Base-by-base conservation (phyloP, 2,329 filamentous ascomycete species). In the Ciborinia camelliae region DNA sequence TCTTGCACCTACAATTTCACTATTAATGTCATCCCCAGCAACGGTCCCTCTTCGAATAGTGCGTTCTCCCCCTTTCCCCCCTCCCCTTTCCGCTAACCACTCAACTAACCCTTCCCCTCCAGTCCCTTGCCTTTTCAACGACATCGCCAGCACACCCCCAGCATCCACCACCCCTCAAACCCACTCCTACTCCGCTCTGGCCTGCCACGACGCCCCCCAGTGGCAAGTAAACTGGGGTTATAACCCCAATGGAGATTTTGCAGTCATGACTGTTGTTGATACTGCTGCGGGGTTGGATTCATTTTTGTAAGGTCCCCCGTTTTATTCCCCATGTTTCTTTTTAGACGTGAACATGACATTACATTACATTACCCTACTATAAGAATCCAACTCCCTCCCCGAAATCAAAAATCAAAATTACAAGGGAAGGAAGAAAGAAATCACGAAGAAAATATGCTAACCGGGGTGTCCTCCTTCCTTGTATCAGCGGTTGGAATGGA, bases 161-260 rank as follows among this genome's bases (percentile, higher is more conserved):
- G 7, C 37, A 32, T 35, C 28, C 28, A 53, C 37, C 62, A 18
- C 55, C 32, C 37, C 35, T 15, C 28, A 20, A 15, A 55, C 54
- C 4, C 54, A 61, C 37, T 57, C 41, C 47, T 47, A 41, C n/a
- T 60, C 37, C 47, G 18, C 35, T 4, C 20, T 57, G 45, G 9
- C 37, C 23, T 54, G 54, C 15, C 32, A 15, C n/a, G 23, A 23
- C 9, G 30, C 35, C 18, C 15, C 57, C 7, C 28, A 26, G 7
- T 68, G 65, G 67, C 9, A 23, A 2, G 54, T 68, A 26, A 68
- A 54, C 32, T 69, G 68, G 66, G 66, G 68, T 5, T 68, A 69
- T 32, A 68, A 68, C 23, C 1, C 35, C 1, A 32, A 9, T 26
- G 57, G 47, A 9, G 41, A 69, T 54, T 68, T 63, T 50, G 66